phyloP scores from a whole-genome alignment of 2,329 filamentous ascomycete species.

The Teratosphaeria epicoccoides region DNA sequence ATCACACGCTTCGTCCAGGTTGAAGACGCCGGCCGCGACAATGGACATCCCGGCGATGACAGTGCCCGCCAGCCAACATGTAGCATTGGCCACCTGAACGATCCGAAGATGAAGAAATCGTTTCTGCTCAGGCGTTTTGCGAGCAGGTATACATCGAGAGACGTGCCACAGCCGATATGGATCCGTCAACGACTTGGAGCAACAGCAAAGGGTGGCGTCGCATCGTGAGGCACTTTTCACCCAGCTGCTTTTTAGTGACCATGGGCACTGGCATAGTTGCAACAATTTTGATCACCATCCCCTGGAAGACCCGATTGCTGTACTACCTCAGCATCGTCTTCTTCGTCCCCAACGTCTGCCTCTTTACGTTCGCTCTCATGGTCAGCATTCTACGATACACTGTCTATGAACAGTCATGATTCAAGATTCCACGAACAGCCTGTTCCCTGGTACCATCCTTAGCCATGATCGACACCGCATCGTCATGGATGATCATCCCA shows the following conservation, averaged over 20 bases:
- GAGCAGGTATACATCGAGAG: background rate
- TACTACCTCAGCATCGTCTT: constrained; percentile 51
- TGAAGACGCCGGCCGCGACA: background rate
- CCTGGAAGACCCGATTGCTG: constrained; percentile 49
- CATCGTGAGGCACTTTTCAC: constrained; percentile 21
- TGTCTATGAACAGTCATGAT: constrained; percentile 57
- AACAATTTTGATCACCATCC: constrained; percentile 51
- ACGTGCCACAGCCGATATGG: background rate
- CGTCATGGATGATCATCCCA: background rate
- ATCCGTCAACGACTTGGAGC: constrained; percentile 1
- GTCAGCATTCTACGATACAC: constrained; percentile 50
- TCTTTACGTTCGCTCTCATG: constrained; percentile 43
- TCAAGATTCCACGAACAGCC: constrained; percentile 52
- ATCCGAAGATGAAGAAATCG: background rate
- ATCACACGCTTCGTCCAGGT: background rate
- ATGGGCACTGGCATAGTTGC: constrained; percentile 61
- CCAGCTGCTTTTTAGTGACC: constrained; percentile 23
- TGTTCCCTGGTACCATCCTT: constrained; percentile 47
- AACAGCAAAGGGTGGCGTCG: constrained; percentile 18
- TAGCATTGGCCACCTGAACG: background rate
- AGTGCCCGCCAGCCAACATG: background rate
- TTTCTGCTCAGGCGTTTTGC: background rate
- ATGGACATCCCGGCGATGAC: constrained; percentile 1
- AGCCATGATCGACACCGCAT: constrained; percentile 1
- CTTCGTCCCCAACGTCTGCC: constrained; percentile 49